Evolutionary conservation across 2,329 filamentous ascomycete species (phyloP), one percentile per base, ranked within the genome.

Genomic region (Byssothecium circinans): DNA sequence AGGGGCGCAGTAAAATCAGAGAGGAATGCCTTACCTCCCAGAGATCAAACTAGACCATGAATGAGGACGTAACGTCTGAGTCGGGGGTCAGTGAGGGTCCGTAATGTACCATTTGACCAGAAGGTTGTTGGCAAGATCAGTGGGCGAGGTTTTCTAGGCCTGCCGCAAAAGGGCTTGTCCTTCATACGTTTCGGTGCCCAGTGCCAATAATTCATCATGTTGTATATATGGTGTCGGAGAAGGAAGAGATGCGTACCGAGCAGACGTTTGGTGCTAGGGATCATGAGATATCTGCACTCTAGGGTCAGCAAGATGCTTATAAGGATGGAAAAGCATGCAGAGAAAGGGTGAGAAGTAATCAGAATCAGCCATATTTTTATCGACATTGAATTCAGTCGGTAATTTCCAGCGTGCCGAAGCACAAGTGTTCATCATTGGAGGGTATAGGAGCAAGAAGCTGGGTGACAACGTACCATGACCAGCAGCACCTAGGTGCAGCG

Each of bases 131-230:
- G 47, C 45, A 37, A 41, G 68, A 77, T 95, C 91, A 95, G 91
- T 92, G 88, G 91, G 89, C 90, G 85, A 95, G 91, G 91, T 95
- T 96, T 96, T 95, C 90, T 95, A 96, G 89, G 91, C 91, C 90
- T 95, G 90, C 89, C 90, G 75, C 89, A 89, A 88, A 49, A 76
- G 68, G 89, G 90, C 89, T 83, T 87, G 83, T 84, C 91, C 88
- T 73, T 91, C 90, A 90, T 84, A 74, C 78, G 74, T 75, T 74
- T 95, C 90, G 87, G 91, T 92, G 91, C 91, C 91, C 91, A 96
- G 91, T 96, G 91, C 91, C 89, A 39, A 43, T 48, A 48, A 80
- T 88, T 90, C 88, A 91, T 92, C 88, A 89, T 83, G 61, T 39
- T 43, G 22, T 43, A 37, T 32, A 29, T 39, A 27, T 25, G 38